These are phyloP conservation scores for Scytalidium sp. DNA, from an alignment of 2,329 filamentous ascomycete species.

Conservation along the genomic window DNA sequence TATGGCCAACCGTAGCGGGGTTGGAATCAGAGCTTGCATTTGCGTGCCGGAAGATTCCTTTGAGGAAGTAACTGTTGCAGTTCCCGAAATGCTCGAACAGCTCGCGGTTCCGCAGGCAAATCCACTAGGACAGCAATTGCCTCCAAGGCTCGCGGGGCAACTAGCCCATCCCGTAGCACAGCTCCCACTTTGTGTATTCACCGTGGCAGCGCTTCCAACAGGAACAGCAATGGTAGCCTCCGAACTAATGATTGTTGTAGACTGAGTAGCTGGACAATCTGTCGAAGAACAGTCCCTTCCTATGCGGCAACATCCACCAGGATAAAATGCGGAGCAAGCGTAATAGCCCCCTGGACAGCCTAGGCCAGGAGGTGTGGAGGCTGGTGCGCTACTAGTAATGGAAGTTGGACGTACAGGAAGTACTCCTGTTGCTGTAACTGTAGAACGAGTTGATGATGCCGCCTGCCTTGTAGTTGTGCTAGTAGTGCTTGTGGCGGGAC, in stretches of 20 bases:
- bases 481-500: conserved; percentile 32
- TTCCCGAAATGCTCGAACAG: conserved; percentile 59
- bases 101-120: conserved; percentile 71
- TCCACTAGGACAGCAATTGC: conserved; percentile 81
- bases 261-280: conserved; percentile 64
- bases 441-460: conserved; percentile 12
- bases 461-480: conserved; percentile 23
- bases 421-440: conserved; percentile 36
- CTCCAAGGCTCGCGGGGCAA: conserved; percentile 62
- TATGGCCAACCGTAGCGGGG: not conserved
- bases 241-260: conserved; percentile 63
- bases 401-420: conserved; percentile 47
- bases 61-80: conserved; percentile 39
- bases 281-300: conserved; percentile 81
- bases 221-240: conserved; percentile 72
- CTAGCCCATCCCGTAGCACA: conserved; percentile 80
- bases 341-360: conserved; percentile 90
- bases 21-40: not conserved
- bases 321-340: conserved; percentile 77
- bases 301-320: conserved; percentile 83
- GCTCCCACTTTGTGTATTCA: conserved; percentile 33
- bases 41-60: conserved; percentile 9
- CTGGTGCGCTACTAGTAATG: conserved; percentile 30
- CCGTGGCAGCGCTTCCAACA: conserved; percentile 38
- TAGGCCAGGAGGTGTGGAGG: conserved; percentile 20